These are phyloP conservation scores for Fomitopsis palustris DNA, from an alignment of 1,284 basidiomycete species.

Conservation along the genomic window DNA sequence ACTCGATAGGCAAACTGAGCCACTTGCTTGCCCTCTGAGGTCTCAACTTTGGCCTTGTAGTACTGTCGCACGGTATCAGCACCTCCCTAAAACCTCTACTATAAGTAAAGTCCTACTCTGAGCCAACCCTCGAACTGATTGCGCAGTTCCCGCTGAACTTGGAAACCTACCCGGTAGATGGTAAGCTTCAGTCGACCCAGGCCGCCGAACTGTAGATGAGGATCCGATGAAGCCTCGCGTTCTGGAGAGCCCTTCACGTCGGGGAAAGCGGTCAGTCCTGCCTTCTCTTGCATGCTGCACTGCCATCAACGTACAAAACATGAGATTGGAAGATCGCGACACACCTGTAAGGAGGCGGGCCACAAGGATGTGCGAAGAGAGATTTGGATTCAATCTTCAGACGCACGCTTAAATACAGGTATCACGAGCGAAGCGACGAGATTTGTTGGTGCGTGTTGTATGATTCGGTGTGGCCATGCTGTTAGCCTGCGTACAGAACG, in stretches of 20 bases:
- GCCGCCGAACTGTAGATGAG: not conserved
- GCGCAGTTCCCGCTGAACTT: slow-evolving; percentile 5
- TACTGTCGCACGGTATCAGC: not conserved
- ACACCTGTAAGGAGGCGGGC: not conserved
- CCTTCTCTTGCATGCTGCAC: not conserved
- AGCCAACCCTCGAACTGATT: slow-evolving; percentile 8
- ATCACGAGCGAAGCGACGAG: not conserved
- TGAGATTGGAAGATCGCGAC: not conserved
- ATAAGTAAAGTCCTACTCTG: not conserved
- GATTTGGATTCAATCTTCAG: not conserved
- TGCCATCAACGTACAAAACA: not conserved
- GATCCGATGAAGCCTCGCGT: not conserved
- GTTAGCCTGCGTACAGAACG: no score
- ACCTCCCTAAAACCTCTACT: not conserved
- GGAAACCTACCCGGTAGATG: slow-evolving; percentile 4
- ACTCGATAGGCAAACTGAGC: slow-evolving; percentile 2
- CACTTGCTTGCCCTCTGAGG: not conserved
- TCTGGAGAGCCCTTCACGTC: not conserved
- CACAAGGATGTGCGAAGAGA: not conserved
- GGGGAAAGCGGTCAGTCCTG: not conserved
- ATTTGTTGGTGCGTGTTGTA: slow-evolving; percentile 1
- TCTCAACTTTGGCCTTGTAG: slow-evolving; percentile 4
- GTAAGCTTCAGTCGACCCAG: not conserved
- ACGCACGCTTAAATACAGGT: not conserved
- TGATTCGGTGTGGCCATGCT: not conserved